Evolutionary conservation across 768 basidiomycete genomes (phyloP).

Genomic region (Boletus pseudo-olivaceus): DNA sequence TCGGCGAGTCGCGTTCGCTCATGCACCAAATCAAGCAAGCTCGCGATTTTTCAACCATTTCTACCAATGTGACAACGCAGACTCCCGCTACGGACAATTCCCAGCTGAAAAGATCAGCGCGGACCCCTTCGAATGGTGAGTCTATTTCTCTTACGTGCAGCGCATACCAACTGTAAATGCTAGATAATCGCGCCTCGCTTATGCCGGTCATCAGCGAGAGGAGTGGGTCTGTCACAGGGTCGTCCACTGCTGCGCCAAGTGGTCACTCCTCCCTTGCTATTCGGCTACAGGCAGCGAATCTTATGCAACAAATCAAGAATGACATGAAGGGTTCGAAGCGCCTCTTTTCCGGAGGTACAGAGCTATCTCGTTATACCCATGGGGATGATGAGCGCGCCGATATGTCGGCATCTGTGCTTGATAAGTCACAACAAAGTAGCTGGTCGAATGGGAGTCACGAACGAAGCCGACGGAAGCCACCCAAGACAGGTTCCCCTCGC

Average conservation of each 20-base stretch:
- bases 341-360: constrained; percentile 65
- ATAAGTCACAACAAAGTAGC: constrained; percentile 22
- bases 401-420: constrained; percentile 6
- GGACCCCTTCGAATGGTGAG: constrained; percentile 15
- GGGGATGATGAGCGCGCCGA: constrained; percentile 17
- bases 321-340: constrained; percentile 71
- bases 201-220: constrained; percentile 14
- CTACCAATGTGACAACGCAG: constrained; percentile 50
- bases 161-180: not conserved
- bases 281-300: constrained; percentile 68
- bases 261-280: constrained; percentile 63
- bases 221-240: constrained; percentile 22
- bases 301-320: constrained; percentile 84
- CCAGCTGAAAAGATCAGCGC: not conserved
- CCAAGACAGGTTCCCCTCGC: constrained; percentile 27
- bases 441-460: constrained; percentile 32
- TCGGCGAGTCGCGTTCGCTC: constrained; percentile 70
- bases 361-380: constrained; percentile 41
- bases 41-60: constrained; percentile 73
- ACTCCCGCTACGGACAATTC: constrained; percentile 17
- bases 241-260: constrained; percentile 32
- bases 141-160: not conserved
- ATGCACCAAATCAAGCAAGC: constrained; percentile 81
- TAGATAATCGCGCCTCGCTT: constrained; percentile 12
- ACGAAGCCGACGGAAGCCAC: constrained; percentile 19